Evolutionary conservation across 2,329 filamentous ascomycete species (phyloP).

Genomic region (Neonectria punicea): DNA sequence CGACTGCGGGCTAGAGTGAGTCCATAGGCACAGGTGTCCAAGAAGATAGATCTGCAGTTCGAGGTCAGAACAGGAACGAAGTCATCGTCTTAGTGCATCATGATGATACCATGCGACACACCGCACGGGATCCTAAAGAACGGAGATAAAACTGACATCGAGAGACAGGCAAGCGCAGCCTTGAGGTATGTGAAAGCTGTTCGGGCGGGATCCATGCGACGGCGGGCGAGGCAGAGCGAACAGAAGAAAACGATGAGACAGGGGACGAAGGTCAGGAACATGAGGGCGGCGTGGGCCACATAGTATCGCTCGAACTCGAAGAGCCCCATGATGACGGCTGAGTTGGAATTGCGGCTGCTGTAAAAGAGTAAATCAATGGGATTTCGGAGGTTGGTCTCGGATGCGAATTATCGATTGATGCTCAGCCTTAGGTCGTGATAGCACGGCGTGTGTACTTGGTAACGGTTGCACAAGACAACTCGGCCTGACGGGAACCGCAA

Average conservation of each 20-base stretch:
- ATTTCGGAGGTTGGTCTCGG: background rate
- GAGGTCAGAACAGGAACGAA: background rate
- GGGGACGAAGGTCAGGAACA: conserved; percentile 29
- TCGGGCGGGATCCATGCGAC: conserved; percentile 37
- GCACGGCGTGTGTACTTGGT: background rate
- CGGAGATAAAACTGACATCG: conserved; percentile 33
- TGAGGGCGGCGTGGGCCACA: conserved; percentile 30
- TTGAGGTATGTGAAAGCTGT: conserved; percentile 41
- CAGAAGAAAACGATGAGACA: conserved; percentile 35
- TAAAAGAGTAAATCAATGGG: background rate
- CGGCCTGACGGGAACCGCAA: background rate
- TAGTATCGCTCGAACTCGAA: conserved; percentile 1
- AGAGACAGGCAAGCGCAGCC: conserved; percentile 36
- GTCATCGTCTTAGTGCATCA: background rate
- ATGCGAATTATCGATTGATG: background rate
- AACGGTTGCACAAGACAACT: too few species aligned
- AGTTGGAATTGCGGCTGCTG: background rate
- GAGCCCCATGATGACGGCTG: conserved; percentile 8
- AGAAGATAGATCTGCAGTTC: conserved; percentile 32
- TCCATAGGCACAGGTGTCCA: conserved; percentile 27
- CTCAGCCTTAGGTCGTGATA: background rate
- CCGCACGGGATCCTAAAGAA: background rate
- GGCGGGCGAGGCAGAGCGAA: conserved; percentile 35
- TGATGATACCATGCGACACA: background rate
- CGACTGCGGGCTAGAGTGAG: conserved; percentile 21